Percentiles rank a stretch among this genome's conserved stretches.
Evolutionary conservation across 345 rosid species (phyloP).

Genomic region (Erodium maritimum): DNA sequence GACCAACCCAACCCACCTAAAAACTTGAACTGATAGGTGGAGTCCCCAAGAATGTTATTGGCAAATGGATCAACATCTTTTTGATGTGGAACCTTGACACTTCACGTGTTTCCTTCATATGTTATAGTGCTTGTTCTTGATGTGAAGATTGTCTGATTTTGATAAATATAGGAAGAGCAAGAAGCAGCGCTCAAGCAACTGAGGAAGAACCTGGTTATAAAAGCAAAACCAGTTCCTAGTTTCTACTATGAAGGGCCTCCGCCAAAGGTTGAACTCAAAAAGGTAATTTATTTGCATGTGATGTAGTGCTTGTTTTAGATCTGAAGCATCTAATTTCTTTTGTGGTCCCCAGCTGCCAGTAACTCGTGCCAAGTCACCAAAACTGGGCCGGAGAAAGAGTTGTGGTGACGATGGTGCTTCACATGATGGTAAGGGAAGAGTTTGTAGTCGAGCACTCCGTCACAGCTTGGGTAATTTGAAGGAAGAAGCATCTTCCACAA

Average conservation of each 20-base stretch:
- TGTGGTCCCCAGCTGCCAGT: constrained; percentile 51
- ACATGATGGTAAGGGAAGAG: constrained; percentile 41
- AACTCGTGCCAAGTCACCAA: constrained; percentile 71
- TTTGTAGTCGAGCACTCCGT: constrained; percentile 43
- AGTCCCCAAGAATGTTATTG: no score
- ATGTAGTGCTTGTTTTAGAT: no score
- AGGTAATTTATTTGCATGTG: constrained; percentile 47
- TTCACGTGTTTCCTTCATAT: no score
- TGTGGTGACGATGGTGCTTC: constrained; percentile 45
- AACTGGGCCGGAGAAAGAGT: constrained; percentile 70
- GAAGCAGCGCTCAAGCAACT: constrained; percentile 80
- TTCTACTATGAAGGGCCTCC: constrained; percentile 90
- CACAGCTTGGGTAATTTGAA: constrained; percentile 51
- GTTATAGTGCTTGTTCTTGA: no score
- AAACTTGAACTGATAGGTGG: no score
- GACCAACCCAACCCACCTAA: no score
- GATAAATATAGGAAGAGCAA: constrained; percentile 61
- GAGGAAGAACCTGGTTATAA: constrained; percentile 60
- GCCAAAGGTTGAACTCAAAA: constrained; percentile 63
- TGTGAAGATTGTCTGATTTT: neutral
- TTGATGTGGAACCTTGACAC: no score
- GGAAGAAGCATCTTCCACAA: constrained; percentile 15
- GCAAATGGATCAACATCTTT: no score
- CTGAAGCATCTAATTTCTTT: constrained; percentile 8
- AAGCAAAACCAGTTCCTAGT: constrained; percentile 85